Percentiles rank a stretch among this genome's conserved stretches.
Conservation (phyloP, 129 eudicot genomes). For the Lactuca saligna region DNA sequence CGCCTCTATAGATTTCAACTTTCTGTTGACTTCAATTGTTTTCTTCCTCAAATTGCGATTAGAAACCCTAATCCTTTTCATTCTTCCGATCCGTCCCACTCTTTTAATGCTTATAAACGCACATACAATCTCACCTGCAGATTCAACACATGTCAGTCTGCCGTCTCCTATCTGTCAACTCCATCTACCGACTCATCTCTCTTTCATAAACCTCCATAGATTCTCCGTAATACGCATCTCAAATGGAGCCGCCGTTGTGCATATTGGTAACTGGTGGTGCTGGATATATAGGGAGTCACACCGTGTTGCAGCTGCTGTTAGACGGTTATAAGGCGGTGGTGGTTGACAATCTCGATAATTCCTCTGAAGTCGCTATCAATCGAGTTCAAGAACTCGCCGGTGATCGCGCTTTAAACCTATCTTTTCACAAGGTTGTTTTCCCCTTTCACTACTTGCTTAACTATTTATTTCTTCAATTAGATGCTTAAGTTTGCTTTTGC, state of each 20-base stretch:
- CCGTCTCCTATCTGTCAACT: constrained; percentile 1
- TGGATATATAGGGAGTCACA: constrained; percentile 88
- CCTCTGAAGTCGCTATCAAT: constrained; percentile 52
- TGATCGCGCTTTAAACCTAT: constrained; percentile 47
- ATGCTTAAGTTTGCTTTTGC: neutral
- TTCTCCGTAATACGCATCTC: constrained; percentile 10
- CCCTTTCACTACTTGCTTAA: neutral
- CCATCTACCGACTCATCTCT: constrained; percentile 5
- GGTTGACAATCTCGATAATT: constrained; percentile 73
- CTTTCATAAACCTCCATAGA: neutral
- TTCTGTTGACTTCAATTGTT: neutral
- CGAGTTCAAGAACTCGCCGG: constrained; percentile 75
- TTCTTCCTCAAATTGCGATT: constrained; percentile 14
- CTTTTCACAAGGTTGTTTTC: constrained; percentile 63
- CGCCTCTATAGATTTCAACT: constrained; percentile 2
- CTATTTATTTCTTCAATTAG: too few species aligned
- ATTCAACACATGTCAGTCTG: constrained; percentile 23
- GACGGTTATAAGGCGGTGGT: constrained; percentile 64
- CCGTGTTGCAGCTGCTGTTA: constrained; percentile 66
- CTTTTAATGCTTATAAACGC: constrained; percentile 20
- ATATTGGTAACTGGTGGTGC: constrained; percentile 91
- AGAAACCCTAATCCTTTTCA: constrained; percentile 1
- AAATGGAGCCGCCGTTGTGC: constrained; percentile 40
- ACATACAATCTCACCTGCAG: neutral
- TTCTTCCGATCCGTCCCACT: constrained; percentile 11